Base-by-base conservation (phyloP, 164 flowering plant species). In the Euptelea pleiosperma region DNA sequence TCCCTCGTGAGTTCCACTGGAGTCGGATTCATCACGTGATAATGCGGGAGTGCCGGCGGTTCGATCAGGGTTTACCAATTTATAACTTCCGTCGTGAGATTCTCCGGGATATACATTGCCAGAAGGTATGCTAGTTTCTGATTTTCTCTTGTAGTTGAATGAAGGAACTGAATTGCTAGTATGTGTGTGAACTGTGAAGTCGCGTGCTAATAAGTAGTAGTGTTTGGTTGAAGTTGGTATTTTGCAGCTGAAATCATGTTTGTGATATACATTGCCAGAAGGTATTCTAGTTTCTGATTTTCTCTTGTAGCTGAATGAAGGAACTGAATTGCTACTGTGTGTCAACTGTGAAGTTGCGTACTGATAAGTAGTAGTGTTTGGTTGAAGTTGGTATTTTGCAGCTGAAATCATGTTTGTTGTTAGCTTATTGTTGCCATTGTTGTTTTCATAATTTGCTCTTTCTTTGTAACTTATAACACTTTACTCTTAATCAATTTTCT, bases 121-220 rank as follows among this genome's bases (percentile, higher is more conserved):
- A 81, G 24, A 92, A 90, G 92, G 97, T 90, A 60, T n/a, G n/a
- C n/a, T n/a, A n/a, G n/a, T n/a, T n/a, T n/a, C 8, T 0, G 25
- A 39, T 40, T 45, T 42, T 36, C 7, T 36, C 11, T 10, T 25
- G 22, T 48, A 21, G 2, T 4, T n/a, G n/a, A n/a, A n/a, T n/a
- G n/a, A n/a, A n/a, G n/a, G n/a, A n/a, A 18, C 8, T 58, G 21
- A 18, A 0, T 51, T 12, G 55, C 24, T 31, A 33, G 24, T 51
- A 8, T 51, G 3, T 31, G 36, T n/a, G n/a, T n/a, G n/a, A n/a
- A n/a, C n/a, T n/a, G n/a, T 8, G 15, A 31, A 51, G n/a, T 10
- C 29, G 36, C 18, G n/a, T n/a, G 14, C 19, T 31, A 6, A 8
- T 51, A 6, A 51, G 25, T 51, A 14, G 37, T 51, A 50, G 3